These are phyloP conservation scores for Monosporascus sp. DNA, from an alignment of 2,329 filamentous ascomycete species.

Conservation along the genomic window DNA sequence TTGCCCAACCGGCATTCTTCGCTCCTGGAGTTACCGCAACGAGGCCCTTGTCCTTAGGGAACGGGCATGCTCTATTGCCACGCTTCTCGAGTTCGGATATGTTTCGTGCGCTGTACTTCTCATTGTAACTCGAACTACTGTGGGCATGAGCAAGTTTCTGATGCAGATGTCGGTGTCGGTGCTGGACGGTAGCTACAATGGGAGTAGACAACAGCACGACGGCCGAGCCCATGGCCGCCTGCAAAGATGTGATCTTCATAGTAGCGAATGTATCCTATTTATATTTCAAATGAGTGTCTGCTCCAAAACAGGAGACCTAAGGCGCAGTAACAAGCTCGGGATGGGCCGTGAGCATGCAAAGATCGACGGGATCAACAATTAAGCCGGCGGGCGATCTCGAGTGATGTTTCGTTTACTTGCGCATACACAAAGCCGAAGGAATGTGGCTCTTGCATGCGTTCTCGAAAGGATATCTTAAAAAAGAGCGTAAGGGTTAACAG, in stretches of 20 bases:
- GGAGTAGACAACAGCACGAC: conserved; percentile 41
- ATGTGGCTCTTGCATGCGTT: not conserved
- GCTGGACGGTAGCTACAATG: conserved; percentile 29
- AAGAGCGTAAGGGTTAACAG: not conserved
- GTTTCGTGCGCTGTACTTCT: conserved; percentile 23
- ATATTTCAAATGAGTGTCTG: conserved; percentile 12
- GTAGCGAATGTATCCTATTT: conserved; percentile 12
- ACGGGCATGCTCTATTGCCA: conserved; percentile 49
- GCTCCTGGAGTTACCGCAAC: conserved; percentile 60
- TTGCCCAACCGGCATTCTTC: conserved; percentile 71
- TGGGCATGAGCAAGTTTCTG: conserved; percentile 24
- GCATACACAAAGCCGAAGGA: not conserved
- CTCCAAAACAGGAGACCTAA: conserved; percentile 6
- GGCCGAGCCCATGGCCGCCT: conserved; percentile 45
- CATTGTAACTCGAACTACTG: conserved; percentile 19
- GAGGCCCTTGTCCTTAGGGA: conserved; percentile 62
- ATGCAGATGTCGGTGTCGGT: conserved; percentile 34
- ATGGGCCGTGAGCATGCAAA: conserved; percentile 6
- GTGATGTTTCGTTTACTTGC: not conserved
- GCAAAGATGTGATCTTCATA: conserved; percentile 51
- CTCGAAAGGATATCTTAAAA: not conserved
- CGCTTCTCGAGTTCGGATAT: conserved; percentile 43
- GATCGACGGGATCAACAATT: conserved; percentile 13
- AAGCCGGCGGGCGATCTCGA: not conserved
- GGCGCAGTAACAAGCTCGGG: conserved; percentile 1